Conservation (phyloP, 768 basidiomycete genomes). For the Rhodotorula graminis region DNA sequence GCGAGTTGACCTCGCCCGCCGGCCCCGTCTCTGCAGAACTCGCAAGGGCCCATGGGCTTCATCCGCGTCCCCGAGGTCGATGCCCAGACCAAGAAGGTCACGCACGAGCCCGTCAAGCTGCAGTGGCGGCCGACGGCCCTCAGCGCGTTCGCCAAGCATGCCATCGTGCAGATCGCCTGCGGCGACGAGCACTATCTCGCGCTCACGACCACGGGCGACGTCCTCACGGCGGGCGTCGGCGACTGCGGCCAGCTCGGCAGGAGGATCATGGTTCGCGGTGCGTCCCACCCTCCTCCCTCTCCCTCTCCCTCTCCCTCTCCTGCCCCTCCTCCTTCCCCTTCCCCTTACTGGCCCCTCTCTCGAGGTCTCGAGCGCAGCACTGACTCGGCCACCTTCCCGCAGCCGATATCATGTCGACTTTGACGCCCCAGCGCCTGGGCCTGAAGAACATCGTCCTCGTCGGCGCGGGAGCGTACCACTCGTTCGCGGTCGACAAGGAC, state of each 20-base stretch:
- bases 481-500: constrained; percentile 78
- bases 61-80: too few species aligned
- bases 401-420: constrained; percentile 80
- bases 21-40: constrained; percentile 42
- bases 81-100: too few species aligned
- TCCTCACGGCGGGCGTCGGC: constrained; percentile 85
- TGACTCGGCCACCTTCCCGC: not conserved
- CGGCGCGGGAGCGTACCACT: constrained; percentile 78
- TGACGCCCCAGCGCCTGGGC: constrained; percentile 76
- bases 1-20: too few species aligned
- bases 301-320: too few species aligned
- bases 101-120: constrained; percentile 59
- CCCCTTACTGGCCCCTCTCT: too few species aligned
- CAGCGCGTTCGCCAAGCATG: constrained; percentile 45
- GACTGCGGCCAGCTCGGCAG: constrained; percentile 88
- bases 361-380: not conserved
- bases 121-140: constrained; percentile 56
- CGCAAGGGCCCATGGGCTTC: constrained; percentile 80
- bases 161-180: constrained; percentile 67
- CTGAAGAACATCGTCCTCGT: constrained; percentile 69
- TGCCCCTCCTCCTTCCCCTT: too few species aligned
- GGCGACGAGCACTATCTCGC: constrained; percentile 87
- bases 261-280: constrained; percentile 61
- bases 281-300: too few species aligned
- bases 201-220: constrained; percentile 76